Base-by-base conservation (phyloP, 2,329 filamentous ascomycete genomes). In the Scytalidium lignicola region DNA sequence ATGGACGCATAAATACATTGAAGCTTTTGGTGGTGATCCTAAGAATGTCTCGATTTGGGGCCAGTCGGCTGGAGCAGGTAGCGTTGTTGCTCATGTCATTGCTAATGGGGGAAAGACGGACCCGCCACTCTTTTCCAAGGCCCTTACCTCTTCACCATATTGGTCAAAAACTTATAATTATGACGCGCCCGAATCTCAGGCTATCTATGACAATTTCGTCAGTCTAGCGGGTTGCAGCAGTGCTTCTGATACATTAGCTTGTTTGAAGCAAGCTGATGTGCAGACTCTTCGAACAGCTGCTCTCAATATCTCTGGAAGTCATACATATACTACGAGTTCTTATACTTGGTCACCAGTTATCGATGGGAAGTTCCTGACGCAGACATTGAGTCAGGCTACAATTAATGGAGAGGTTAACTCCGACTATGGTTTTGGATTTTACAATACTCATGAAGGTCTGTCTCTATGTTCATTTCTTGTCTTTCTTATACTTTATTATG, bases 321-420 rank as follows among this genome's bases (percentile, higher is more conserved):
- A 78, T 56, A 73, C 71, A 17, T 82, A 79, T 61, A 78, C 68
- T 13, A 79, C 79, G 0, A 75, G 70, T 18, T 76, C 73, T 1
- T 83, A 77, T 59, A 79, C 74, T 0, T 84, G 79, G 78, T 77
- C 74, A 0, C 80, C 81, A 1, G 78, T 84, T 8, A 73, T 84
- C 50, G 80, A 84, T 56, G 73, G 70, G 9, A 58, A 51, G 0
- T 83, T 84, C 56, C 64, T 85, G 42, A 65, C 58, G 1, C 61
- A 69, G 48, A 42, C 67, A 67, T 66, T 85, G 2, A 76, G 72
- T 2, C 54, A 69, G 1, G 73, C 72, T 1, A 65, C 74, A 0
- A 53, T 56, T 0, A 61, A 58, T 3, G 63, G 66, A 0, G 45
- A 55, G 3, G 62, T 80, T 8, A 73, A 78, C 46, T 70, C 71